phyloP scores from a whole-genome alignment of 768 basidiomycete genomes.

The Boletellus emodensis region DNA sequence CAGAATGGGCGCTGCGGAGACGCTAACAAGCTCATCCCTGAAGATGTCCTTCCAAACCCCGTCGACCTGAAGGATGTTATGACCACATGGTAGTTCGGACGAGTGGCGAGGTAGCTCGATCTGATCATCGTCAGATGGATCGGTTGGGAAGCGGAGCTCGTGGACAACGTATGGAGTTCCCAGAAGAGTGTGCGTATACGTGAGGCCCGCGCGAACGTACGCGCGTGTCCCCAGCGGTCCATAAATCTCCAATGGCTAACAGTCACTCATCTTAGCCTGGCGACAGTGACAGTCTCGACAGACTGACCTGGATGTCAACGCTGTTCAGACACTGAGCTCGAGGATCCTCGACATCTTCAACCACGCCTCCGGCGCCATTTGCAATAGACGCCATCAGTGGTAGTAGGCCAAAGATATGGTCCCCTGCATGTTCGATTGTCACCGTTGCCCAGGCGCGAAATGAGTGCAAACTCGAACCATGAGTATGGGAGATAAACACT shows the following conservation, averaged over 20 bases:
- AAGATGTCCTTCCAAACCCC: slow-evolving; percentile 69
- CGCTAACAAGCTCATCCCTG: slow-evolving; percentile 49
- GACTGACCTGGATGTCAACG: slow-evolving; percentile 17
- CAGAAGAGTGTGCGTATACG: slow-evolving; percentile 66
- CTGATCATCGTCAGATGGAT: slow-evolving; percentile 50
- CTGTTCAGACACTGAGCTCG: slow-evolving; percentile 32
- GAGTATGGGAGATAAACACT: slow-evolving; percentile 86
- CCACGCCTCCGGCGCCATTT: slow-evolving; percentile 70
- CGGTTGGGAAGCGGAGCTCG: slow-evolving; percentile 66
- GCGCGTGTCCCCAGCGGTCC: slow-evolving; percentile 81
- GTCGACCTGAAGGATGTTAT: slow-evolving; percentile 55
- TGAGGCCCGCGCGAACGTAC: slow-evolving; percentile 66
- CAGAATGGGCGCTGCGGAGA: slow-evolving; percentile 72
- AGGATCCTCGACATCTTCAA: slow-evolving; percentile 57
- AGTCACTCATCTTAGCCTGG: slow-evolving; percentile 11
- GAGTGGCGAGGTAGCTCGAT: slow-evolving; percentile 44
- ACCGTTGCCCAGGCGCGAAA: not conserved
- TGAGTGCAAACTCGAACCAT: slow-evolving; percentile 45
- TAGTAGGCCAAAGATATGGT: slow-evolving; percentile 75
- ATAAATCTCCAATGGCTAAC: slow-evolving; percentile 75
- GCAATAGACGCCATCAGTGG: slow-evolving; percentile 65
- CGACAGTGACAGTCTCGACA: not conserved
- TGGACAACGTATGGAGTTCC: slow-evolving; percentile 73
- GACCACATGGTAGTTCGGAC: slow-evolving; percentile 56
- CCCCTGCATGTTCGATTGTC: slow-evolving; percentile 44